Evolutionary conservation across 768 basidiomycete species (phyloP), one percentile per base, ranked within the genome.

Genomic region (Pholiota microspora): DNA sequence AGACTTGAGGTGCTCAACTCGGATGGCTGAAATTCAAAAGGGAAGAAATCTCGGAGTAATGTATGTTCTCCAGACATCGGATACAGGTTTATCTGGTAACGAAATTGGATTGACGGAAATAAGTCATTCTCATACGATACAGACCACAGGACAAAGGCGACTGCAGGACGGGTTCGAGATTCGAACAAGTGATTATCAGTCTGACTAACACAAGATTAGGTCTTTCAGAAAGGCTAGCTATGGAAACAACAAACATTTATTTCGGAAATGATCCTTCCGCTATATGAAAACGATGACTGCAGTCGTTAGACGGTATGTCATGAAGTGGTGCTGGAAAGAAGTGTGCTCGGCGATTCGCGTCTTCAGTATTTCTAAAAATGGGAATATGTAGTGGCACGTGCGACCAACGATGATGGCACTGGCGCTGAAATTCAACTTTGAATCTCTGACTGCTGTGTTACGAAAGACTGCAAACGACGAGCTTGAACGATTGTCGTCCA

Each of bases 401-500:
- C 40, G 9, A 21, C 23, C 7, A 42, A 16, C 40, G 18, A 42
- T 42, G 18, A 42, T 42, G 40, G 18, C 40, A 23, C 21, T 42
- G 2, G 40, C 40, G 40, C 21, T 18, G 40, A 23, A 42, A 42
- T 42, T 42, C 40, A 42, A 42, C 40, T 38, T 38, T 36, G 35
- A n/a, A n/a, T 31, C 29, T 31, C 12, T 31, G 29, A 42, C 18
- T 21, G n/a, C n/a, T n/a, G n/a, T 42, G 40, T 7, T 42, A 42
- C 40, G 16, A 31, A 45, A 51, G 45, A 34, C 40, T 42, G 16
- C 35, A 56, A n/a, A 49, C 59, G 46, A 60, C 32, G 46, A 59
- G 42, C 56, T 54, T 54, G 47, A 42, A 53, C 38, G n/a, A 51
- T 51, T 49, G 23, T 40, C 53, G 27, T 45, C 48, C 51, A 32